Evolutionary conservation across 139 green algal genomes (phyloP).

Genomic region (Pedinophyceae sp.): DNA sequence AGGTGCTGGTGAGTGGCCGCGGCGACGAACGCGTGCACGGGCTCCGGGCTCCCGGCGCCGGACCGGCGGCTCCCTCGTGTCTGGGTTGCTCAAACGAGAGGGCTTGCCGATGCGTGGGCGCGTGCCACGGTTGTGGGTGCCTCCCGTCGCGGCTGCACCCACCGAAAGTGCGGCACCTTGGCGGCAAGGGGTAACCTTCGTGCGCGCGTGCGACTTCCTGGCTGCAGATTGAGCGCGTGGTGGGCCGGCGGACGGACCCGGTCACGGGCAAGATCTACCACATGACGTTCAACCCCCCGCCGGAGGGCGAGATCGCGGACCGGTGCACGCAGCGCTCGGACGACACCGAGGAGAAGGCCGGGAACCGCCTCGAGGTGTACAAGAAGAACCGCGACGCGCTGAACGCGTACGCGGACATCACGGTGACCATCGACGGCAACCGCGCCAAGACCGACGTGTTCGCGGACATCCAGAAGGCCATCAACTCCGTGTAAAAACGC

Average conservation of each 20-base stretch:
- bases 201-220: no score
- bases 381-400: conserved; percentile 11
- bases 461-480: conserved; percentile 12
- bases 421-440: conserved; percentile 19
- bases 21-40: no score
- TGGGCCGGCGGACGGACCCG: conserved; percentile 80
- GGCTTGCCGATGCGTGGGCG: no score
- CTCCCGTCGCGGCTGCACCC: no score
- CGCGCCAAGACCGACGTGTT: conserved; percentile 11
- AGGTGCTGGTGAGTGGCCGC: no score
- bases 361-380: conserved; percentile 2
- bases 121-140: no score
- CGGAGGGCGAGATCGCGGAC: conserved; percentile 39
- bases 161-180: no score
- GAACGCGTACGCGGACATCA: conserved; percentile 8
- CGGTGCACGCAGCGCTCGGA: conserved; percentile 53
- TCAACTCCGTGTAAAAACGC: background rate
- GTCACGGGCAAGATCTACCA: conserved; percentile 87
- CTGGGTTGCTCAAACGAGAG: no score
- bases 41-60: no score
- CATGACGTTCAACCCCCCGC: conserved; percentile 67
- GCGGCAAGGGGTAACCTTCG: no score
- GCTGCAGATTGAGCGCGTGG: conserved; percentile 89
- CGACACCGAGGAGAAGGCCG: conserved; percentile 84
- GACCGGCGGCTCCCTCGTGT: no score